phyloP scores from a whole-genome alignment of 805 yeast species.

The Kazachstania psychrophila region DNA sequence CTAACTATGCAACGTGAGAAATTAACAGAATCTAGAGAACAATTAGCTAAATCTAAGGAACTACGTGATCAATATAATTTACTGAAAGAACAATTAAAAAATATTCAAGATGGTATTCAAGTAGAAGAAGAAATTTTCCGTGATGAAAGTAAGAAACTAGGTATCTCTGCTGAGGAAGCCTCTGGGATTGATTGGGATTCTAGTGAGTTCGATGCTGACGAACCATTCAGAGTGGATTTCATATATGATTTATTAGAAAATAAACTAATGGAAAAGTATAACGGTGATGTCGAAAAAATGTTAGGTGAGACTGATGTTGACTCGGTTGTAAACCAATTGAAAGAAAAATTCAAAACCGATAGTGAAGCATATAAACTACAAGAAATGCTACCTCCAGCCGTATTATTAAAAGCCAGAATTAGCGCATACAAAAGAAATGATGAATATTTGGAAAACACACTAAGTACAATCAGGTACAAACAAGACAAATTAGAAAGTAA shows the following conservation, averaged over 20 bases:
- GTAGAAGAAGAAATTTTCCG: conserved; percentile 54
- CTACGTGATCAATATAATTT: conserved; percentile 48
- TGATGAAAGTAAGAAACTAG: conserved; percentile 33
- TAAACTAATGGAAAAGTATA: conserved; percentile 29
- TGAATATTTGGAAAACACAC: conserved; percentile 41
- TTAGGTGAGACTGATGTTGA: conserved; percentile 16
- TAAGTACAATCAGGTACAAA: conserved; percentile 43
- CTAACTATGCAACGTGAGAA: conserved; percentile 18
- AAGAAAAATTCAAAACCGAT: conserved; percentile 10
- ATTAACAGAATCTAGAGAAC: conserved; percentile 21
- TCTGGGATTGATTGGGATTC: conserved; percentile 29
- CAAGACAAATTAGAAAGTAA: conserved; percentile 57
- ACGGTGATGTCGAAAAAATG: conserved; percentile 24
- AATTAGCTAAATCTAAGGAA: conserved; percentile 25
- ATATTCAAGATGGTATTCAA: conserved; percentile 51
- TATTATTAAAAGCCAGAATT: conserved; percentile 63
- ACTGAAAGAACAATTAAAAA: conserved; percentile 46
- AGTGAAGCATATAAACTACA: conserved; percentile 12
- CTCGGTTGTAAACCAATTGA: conserved; percentile 17
- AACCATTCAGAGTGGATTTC: conserved; percentile 69
- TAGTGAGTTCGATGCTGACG: conserved; percentile 76
- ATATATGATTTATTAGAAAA: conserved; percentile 47
- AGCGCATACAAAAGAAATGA: conserved; percentile 72
- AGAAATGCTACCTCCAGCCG: conserved; percentile 28
- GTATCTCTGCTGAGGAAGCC: conserved; percentile 24